Evolutionary conservation across 1,284 basidiomycete species (phyloP).

Genomic region (Leucoagaricus sp.): DNA sequence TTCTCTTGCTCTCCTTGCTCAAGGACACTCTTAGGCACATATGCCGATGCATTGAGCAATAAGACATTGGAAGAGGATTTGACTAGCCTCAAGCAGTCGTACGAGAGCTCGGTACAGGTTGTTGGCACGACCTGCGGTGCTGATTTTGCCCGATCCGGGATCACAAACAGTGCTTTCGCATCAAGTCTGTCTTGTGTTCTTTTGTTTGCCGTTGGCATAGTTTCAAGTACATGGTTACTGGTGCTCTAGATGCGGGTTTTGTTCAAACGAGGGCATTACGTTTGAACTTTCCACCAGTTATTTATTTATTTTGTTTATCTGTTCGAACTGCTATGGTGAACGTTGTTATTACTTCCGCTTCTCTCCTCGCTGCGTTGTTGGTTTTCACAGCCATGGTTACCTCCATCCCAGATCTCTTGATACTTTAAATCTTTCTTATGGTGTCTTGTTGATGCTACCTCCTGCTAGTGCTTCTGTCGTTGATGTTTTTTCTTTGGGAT

Average conservation of each 20-base stretch:
- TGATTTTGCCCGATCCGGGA: constrained; percentile 23
- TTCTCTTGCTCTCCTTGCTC: constrained; percentile 63
- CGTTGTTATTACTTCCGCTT: neutral
- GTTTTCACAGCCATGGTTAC: neutral
- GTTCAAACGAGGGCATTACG: neutral
- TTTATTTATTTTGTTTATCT: neutral
- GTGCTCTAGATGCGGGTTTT: neutral
- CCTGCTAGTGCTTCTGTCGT: too few relatives aligned
- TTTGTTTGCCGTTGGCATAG: neutral
- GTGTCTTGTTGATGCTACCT: neutral
- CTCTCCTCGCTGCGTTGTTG: neutral
- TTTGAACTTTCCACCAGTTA: neutral
- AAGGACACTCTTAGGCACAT: constrained; percentile 52
- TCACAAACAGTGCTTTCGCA: constrained; percentile 16
- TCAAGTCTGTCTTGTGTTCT: neutral
- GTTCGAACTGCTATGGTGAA: neutral
- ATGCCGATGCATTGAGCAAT: constrained; percentile 42
- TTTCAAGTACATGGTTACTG: neutral
- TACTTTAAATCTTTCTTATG: neutral
- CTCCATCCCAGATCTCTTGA: neutral
- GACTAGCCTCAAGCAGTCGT: constrained; percentile 31
- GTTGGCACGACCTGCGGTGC: constrained; percentile 33
- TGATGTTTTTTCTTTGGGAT: neutral
- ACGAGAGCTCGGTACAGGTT: constrained; percentile 27
- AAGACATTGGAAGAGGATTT: constrained; percentile 20